These are phyloP conservation scores for Herpotrichia juniperi DNA, from an alignment of 2,329 filamentous ascomycete genomes.

Conservation along the genomic window DNA sequence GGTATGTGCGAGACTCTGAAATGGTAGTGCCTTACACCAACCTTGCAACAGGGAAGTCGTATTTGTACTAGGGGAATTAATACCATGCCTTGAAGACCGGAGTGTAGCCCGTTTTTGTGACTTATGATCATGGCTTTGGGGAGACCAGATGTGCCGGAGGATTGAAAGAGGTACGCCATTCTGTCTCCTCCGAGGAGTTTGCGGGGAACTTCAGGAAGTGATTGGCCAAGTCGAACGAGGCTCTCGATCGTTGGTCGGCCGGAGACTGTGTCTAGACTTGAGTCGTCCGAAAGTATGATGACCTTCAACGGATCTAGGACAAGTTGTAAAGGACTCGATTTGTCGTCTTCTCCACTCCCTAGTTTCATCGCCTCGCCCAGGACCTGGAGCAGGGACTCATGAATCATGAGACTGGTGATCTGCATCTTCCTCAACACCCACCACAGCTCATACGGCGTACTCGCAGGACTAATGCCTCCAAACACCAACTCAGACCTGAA, in stretches of 20 bases:
- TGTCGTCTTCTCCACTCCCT: conserved; percentile 29
- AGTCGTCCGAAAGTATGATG: conserved; percentile 32
- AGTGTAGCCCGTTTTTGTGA: conserved; percentile 33
- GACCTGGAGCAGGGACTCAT: conserved; percentile 34
- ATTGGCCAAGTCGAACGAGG: conserved; percentile 25
- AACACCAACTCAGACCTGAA: conserved; percentile 36
- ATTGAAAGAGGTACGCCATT: conserved; percentile 38
- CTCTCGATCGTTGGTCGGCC: conserved; percentile 31
- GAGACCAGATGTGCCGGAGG: conserved; percentile 35
- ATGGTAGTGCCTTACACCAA: too few relatives aligned
- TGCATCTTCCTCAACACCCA: conserved; percentile 41
- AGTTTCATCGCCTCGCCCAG: conserved; percentile 31
- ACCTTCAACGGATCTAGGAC: conserved; percentile 29
- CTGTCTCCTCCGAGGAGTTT: conserved; percentile 30
- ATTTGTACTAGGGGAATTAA: too few relatives aligned
- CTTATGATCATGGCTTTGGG: conserved; percentile 44
- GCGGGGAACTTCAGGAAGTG: conserved; percentile 21
- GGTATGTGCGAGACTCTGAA: too few relatives aligned
- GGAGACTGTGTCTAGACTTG: conserved; percentile 19
- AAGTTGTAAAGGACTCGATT: conserved; percentile 20
- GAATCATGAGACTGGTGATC: conserved; percentile 32
- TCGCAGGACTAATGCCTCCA: conserved; percentile 38
- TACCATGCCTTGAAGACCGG: conserved; percentile 33
- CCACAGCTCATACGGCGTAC: conserved; percentile 39
- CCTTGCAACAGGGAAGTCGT: too few relatives aligned